A percentile compares a stretch with the other conserved stretches of the same genome.
Evolutionary conservation across 2,329 filamentous ascomycete species (phyloP).

Genomic region (Ciborinia camelliae): DNA sequence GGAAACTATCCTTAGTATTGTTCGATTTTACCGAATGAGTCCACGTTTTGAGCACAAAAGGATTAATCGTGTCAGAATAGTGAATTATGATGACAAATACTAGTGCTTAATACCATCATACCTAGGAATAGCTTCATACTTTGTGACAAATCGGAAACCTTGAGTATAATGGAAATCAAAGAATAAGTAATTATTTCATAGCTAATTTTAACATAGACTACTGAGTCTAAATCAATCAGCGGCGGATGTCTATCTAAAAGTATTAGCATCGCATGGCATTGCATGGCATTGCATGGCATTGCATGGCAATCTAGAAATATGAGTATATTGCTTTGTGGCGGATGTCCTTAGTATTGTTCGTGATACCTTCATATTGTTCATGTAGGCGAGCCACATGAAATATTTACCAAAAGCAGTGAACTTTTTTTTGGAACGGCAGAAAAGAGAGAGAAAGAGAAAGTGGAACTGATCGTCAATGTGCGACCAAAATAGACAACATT

Average conservation of each 20-base stretch:
- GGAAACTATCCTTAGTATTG: slow-evolving; percentile 13
- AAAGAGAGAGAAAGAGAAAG: slow-evolving; percentile 33
- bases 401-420: background rate
- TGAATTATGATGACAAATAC: too few relatives aligned
- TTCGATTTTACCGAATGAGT: background rate
- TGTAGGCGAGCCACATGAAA: slow-evolving; percentile 15
- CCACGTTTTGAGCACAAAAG: background rate
- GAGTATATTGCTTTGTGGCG: slow-evolving; percentile 3
- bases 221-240: background rate
- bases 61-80: too few relatives aligned
- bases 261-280: background rate
- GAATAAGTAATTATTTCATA: background rate
- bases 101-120: too few relatives aligned
- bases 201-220: slow-evolving; percentile 3
- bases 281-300: too few relatives aligned
- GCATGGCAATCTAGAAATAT: background rate
- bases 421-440: slow-evolving; percentile 4
- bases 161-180: background rate
- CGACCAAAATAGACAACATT: slow-evolving; percentile 41
- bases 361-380: slow-evolving; percentile 16
- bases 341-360: slow-evolving; percentile 17
- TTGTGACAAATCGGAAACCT: background rate
- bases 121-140: too few relatives aligned
- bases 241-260: background rate
- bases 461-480: slow-evolving; percentile 42